Evolutionary conservation across 2,329 filamentous ascomycete genomes (phyloP).

Genomic region (Colletotrichum sublineola): DNA sequence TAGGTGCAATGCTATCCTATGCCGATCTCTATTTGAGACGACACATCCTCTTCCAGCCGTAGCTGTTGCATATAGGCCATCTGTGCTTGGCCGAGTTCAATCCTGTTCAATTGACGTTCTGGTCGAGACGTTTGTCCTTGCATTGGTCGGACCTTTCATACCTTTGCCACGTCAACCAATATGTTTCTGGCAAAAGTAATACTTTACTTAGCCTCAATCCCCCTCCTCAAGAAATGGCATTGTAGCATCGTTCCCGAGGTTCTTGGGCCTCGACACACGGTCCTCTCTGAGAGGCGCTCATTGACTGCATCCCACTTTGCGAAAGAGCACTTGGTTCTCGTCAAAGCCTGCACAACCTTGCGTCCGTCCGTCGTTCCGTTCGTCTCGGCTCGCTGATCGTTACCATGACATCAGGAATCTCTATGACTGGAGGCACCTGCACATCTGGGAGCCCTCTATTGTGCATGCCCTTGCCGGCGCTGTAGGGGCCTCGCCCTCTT

Average conservation of each 20-base stretch:
- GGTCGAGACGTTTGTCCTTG: neutral
- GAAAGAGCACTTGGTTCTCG: neutral
- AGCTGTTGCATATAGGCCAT: neutral
- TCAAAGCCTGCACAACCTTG: neutral
- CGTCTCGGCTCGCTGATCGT: constrained; percentile 2
- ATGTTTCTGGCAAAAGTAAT: neutral
- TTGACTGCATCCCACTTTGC: constrained; percentile 13
- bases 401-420: constrained; percentile 8
- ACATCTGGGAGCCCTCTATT: no score
- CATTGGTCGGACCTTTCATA: neutral
- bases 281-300: constrained; percentile 14
- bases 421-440: no score
- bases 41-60: neutral
- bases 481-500: constrained; percentile 21
- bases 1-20: no score
- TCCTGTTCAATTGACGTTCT: neutral
- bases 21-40: no score
- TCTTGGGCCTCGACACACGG: constrained; percentile 28
- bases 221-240: no score
- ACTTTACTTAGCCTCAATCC: neutral
- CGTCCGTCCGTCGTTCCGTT: constrained; percentile 1
- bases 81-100: neutral
- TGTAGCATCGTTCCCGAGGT: neutral
- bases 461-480: constrained; percentile 12
- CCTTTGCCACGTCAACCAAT: neutral